A percentile compares a stretch with the other conserved stretches of the same genome.
These are phyloP conservation scores for Geosmithia morbida DNA, from an alignment of 2,329 filamentous ascomycete genomes.

Conservation along the genomic window DNA sequence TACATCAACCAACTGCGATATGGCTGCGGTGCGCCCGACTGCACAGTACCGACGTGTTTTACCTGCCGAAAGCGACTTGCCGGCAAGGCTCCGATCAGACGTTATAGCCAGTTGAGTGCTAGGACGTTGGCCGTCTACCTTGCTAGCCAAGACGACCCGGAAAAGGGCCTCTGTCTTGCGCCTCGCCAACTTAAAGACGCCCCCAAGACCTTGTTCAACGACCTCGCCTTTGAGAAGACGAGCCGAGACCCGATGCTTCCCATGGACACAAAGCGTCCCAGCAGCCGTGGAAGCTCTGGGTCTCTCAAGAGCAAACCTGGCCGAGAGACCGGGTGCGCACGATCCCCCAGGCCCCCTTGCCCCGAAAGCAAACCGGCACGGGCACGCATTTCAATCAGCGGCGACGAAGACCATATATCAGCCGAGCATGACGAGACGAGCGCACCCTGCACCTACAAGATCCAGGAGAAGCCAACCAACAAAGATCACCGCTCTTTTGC, in stretches of 20 bases:
- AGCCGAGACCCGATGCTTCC: neutral
- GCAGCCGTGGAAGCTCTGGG: neutral
- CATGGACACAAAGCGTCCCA: neutral
- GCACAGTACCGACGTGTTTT: conserved; percentile 66
- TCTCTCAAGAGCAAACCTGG: neutral
- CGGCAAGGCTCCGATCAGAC: conserved; percentile 54
- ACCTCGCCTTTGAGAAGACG: conserved; percentile 24
- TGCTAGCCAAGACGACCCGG: conserved; percentile 66
- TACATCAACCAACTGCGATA: conserved; percentile 72
- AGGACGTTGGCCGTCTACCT: conserved; percentile 68
- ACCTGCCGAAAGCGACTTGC: conserved; percentile 57
- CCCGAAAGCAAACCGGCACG: neutral
- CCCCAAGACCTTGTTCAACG: conserved; percentile 26
- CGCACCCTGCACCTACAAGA: neutral
- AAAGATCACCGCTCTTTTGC: conserved; percentile 47
- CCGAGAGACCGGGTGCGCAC: neutral
- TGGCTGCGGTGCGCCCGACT: conserved; percentile 57
- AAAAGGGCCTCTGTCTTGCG: conserved; percentile 49
- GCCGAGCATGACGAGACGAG: neutral
- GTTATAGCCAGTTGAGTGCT: conserved; percentile 71
- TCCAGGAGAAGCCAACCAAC: conserved; percentile 14
- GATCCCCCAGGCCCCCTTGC: neutral
- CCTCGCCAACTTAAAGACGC: conserved; percentile 26
- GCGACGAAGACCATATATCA: neutral
- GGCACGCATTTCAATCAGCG: neutral